phyloP scores from a whole-genome alignment of 768 basidiomycete genomes.

The Paxillus involutus region DNA sequence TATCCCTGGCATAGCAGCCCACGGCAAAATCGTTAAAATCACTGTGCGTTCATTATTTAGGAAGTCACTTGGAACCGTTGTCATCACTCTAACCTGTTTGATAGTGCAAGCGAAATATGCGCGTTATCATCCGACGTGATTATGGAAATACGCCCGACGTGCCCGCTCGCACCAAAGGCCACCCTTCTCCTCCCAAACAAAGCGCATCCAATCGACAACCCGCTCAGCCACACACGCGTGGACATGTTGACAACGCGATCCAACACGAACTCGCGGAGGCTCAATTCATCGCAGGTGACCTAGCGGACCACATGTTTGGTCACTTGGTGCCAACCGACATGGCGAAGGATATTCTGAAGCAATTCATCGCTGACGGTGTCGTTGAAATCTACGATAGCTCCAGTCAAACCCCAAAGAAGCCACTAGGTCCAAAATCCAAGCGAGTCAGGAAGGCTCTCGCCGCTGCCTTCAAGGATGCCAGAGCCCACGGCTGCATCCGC shows the following conservation, averaged over 20 bases:
- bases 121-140: no score
- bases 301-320: slow-evolving; percentile 14
- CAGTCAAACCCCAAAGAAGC: no score
- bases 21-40: no score
- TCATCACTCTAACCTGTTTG: no score
- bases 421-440: no score
- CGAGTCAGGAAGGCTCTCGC: no score
- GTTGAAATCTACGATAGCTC: background rate
- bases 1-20: no score
- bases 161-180: background rate
- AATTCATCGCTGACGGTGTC: background rate
- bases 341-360: background rate
- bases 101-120: no score
- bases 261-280: slow-evolving; percentile 6
- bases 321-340: slow-evolving; percentile 2
- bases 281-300: slow-evolving; percentile 9
- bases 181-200: slow-evolving; percentile 3
- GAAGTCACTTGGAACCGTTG: no score
- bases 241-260: background rate
- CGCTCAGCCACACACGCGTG: slow-evolving; percentile 1
- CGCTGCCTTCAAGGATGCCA: no score
- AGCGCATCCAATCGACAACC: slow-evolving; percentile 3
- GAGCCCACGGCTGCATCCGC: no score
- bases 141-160: background rate
- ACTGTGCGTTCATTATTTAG: no score